A percentile compares a stretch with the other conserved stretches of the same genome.
These are phyloP conservation scores for Didymellaceae sp. DNA, from an alignment of 2,329 filamentous ascomycete species.

Conservation along the genomic window DNA sequence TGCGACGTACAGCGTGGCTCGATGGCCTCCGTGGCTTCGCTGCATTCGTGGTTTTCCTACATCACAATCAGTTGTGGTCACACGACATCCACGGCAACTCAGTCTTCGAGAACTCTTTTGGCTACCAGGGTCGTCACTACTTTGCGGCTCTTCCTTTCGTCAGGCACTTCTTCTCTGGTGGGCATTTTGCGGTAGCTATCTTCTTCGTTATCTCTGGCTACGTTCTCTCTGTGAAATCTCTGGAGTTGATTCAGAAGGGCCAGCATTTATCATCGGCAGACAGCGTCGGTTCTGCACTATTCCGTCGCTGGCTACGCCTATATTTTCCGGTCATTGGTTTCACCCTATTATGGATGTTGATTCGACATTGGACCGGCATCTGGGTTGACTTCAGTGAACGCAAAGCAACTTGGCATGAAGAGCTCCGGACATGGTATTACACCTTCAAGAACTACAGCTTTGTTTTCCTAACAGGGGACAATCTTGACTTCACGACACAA, in stretches of 20 bases:
- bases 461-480: constrained; percentile 63
- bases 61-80: constrained; percentile 59
- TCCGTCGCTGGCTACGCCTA: constrained; percentile 59
- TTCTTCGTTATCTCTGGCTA: constrained; percentile 63
- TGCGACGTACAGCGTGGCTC: constrained; percentile 50
- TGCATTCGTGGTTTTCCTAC: constrained; percentile 69
- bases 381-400: constrained; percentile 53
- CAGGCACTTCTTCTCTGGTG: constrained; percentile 57
- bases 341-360: constrained; percentile 61
- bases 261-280: constrained; percentile 51
- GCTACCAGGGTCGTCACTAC: constrained; percentile 40
- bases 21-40: constrained; percentile 73
- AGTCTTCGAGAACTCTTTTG: constrained; percentile 50
- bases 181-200: constrained; percentile 60
- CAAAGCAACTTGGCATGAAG: constrained; percentile 55
- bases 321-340: constrained; percentile 61
- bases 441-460: constrained; percentile 71
- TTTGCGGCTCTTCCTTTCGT: constrained; percentile 51
- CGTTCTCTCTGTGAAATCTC: constrained; percentile 57
- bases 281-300: constrained; percentile 56
- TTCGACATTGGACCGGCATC: constrained; percentile 55
- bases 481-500: constrained; percentile 60
- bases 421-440: constrained; percentile 38
- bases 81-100: constrained; percentile 54
- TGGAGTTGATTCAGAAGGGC: constrained; percentile 52